These are phyloP conservation scores for Schizosaccharomyces osmophilus DNA, from an alignment of 805 yeast genomes.

Conservation along the genomic window DNA sequence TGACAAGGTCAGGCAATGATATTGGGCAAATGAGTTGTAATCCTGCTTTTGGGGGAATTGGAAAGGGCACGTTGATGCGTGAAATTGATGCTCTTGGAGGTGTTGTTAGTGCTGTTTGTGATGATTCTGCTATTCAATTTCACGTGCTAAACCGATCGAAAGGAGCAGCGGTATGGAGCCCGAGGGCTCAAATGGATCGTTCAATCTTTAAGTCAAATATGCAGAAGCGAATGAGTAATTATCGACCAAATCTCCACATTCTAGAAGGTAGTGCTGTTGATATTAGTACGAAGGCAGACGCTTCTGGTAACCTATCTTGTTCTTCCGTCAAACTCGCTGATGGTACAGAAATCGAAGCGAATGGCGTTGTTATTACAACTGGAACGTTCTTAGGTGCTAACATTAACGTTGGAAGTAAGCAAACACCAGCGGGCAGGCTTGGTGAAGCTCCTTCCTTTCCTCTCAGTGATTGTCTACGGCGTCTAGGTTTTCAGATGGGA, in stretches of 20 bases:
- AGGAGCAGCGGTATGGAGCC: constrained; percentile 97
- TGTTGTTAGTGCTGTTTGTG: constrained; percentile 64
- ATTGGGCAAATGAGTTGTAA: constrained; percentile 92
- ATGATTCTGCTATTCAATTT: constrained; percentile 77
- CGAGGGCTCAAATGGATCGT: constrained; percentile 88
- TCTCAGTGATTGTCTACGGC: constrained; percentile 47
- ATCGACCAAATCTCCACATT: constrained; percentile 26
- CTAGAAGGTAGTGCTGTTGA: constrained; percentile 66
- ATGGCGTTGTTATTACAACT: constrained; percentile 66
- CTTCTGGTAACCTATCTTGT: constrained; percentile 14
- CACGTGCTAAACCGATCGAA: constrained; percentile 63
- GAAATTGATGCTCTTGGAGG: constrained; percentile 97
- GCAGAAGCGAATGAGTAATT: constrained; percentile 36
- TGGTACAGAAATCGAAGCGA: constrained; percentile 35
- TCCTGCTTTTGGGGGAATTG: constrained; percentile 96
- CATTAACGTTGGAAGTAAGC: constrained; percentile 65
- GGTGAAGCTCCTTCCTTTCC: constrained; percentile 87
- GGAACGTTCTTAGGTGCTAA: constrained; percentile 92
- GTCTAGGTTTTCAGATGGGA: constrained; percentile 64
- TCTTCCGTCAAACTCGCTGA: constrained; percentile 50
- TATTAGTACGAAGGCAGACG: constrained; percentile 19
- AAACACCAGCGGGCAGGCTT: constrained; percentile 74
- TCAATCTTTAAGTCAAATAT: constrained; percentile 50
- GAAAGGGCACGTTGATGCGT: constrained; percentile 74
- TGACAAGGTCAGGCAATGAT: constrained; percentile 52